Conservation (phyloP, 2,329 filamentous ascomycete species). For the Botrytis aclada region DNA sequence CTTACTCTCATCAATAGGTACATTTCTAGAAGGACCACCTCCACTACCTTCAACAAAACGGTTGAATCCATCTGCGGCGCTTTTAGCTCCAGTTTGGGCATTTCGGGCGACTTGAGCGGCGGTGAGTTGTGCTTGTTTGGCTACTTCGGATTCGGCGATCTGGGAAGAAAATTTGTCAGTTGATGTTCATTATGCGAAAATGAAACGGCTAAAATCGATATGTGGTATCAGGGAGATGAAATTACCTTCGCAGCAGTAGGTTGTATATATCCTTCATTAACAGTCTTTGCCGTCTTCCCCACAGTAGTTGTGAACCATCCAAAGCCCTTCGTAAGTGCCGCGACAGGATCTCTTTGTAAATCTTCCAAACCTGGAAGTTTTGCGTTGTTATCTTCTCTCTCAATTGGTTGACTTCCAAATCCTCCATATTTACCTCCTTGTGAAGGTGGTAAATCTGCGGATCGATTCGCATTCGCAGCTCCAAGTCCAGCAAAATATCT, state of each 20-base stretch:
- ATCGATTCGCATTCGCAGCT: constrained; percentile 72
- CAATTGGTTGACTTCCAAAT: constrained; percentile 71
- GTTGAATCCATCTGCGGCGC: constrained; percentile 75
- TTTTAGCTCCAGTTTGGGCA: constrained; percentile 67
- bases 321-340: constrained; percentile 84
- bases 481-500: constrained; percentile 87
- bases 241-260: constrained; percentile 82
- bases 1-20: constrained; percentile 59
- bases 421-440: constrained; percentile 92
- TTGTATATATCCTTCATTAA: constrained; percentile 89
- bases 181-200: background rate
- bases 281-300: constrained; percentile 82
- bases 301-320: constrained; percentile 91
- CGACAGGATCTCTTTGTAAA: constrained; percentile 86
- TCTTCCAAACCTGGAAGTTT: constrained; percentile 73
- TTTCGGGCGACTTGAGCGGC: constrained; percentile 65
- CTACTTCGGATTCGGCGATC: constrained; percentile 78
- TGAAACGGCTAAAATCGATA: background rate
- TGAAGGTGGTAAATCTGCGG: constrained; percentile 73
- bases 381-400: constrained; percentile 45
- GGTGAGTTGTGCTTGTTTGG: constrained; percentile 60
- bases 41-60: constrained; percentile 77
- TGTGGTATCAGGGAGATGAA: constrained; percentile 27
- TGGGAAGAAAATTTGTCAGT: constrained; percentile 38
- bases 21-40: constrained; percentile 39